Conservation (phyloP, 2,329 filamentous ascomycete genomes). For the Calonectria crousiana region DNA sequence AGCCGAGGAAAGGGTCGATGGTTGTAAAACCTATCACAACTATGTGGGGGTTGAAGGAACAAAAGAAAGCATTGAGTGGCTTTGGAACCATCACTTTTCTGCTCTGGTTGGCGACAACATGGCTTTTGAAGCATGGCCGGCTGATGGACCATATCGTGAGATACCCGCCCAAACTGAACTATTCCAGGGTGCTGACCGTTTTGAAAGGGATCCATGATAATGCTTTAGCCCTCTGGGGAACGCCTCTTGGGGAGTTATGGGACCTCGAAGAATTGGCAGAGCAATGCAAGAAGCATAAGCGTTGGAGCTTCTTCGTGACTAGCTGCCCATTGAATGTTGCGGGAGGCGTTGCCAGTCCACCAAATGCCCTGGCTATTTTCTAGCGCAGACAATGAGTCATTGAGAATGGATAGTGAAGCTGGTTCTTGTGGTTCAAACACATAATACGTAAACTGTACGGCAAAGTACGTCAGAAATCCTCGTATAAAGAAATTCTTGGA, state of each 20-base stretch:
- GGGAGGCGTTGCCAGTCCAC: constrained; percentile 31
- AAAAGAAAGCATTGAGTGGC: background rate
- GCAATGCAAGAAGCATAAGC: constrained; percentile 63
- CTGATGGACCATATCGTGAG: background rate
- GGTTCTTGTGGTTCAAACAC: background rate
- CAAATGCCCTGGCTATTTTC: constrained; percentile 42
- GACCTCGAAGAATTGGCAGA: constrained; percentile 66
- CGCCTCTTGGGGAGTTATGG: constrained; percentile 66
- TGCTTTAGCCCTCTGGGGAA: constrained; percentile 6
- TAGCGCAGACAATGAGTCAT: background rate
- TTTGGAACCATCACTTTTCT: constrained; percentile 21
- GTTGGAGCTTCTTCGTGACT: constrained; percentile 73
- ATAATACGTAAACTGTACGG: background rate
- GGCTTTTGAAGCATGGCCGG: constrained; percentile 17
- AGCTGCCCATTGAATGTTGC: constrained; percentile 64
- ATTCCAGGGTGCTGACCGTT: background rate
- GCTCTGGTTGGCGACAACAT: constrained; percentile 18
- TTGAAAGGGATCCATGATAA: constrained; percentile 13
- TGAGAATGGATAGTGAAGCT: background rate
- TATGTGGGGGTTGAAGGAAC: constrained; percentile 18
- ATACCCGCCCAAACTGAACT: background rate
- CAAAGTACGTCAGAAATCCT: background rate
- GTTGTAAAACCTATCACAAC: constrained; percentile 9
- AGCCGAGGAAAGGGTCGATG: background rate
- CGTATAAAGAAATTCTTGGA: background rate